phyloP scores from a whole-genome alignment of 106 monocot species.

The Apostasia shenzhenica region DNA sequence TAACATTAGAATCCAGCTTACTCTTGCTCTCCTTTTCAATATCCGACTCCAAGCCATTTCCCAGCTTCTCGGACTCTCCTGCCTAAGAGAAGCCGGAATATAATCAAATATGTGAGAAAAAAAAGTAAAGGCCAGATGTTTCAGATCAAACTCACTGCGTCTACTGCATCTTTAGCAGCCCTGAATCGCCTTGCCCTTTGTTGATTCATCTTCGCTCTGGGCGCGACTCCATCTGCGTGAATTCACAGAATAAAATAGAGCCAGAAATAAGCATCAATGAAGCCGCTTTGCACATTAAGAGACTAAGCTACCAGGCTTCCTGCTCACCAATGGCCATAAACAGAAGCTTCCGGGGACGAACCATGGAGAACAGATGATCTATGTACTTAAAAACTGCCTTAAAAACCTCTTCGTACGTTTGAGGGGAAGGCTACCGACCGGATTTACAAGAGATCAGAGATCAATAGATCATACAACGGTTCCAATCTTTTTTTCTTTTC shows the following conservation, averaged over 20 bases:
- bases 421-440: background rate
- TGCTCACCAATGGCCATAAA: background rate
- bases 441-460: background rate
- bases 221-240: slow-evolving; percentile 52
- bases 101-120: slow-evolving; percentile 1
- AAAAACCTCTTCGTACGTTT: slow-evolving; percentile 2
- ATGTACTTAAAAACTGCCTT: slow-evolving; percentile 5
- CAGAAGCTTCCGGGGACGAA: slow-evolving; percentile 3
- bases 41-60: slow-evolving; percentile 11
- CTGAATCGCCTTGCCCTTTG: slow-evolving; percentile 36
- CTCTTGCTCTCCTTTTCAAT: slow-evolving; percentile 1
- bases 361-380: slow-evolving; percentile 5
- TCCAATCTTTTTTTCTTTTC: too few relatives aligned
- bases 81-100: slow-evolving; percentile 15
- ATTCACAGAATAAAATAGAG: background rate
- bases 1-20: slow-evolving; percentile 45
- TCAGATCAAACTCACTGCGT: slow-evolving; percentile 17
- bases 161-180: slow-evolving; percentile 33
- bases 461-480: background rate
- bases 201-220: slow-evolving; percentile 67
- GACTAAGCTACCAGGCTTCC: background rate
- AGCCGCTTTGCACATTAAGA: background rate
- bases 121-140: background rate
- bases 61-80: slow-evolving; percentile 22
- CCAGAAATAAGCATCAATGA: background rate